Evolutionary conservation across 257 asterid species (phyloP), one percentile per base, ranked within the genome.

Genomic region (Paulownia fortunei): DNA sequence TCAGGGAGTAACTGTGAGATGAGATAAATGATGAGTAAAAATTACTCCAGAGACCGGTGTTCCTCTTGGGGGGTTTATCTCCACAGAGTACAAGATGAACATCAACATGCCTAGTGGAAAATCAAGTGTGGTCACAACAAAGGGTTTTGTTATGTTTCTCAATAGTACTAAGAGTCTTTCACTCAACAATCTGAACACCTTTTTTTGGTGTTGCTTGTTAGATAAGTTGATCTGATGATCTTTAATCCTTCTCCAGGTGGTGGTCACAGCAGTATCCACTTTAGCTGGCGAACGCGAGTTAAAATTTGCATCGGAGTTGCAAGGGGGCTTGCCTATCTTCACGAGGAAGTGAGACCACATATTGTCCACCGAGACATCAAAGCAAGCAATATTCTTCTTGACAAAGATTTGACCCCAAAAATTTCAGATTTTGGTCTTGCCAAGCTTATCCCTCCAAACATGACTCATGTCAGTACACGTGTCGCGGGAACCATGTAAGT

Each of bases 361-460:
- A 94, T 96, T 62, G 44, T 96, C 75, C 99, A 96, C 82, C 92
- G 99, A 18, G 99, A 96, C 83, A 96, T 96, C 80, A 96, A 96
- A 86, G 98, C 99, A 2, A 93, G 99, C 86, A 93, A 96, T 80
- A 93, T 96, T 81, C 97, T 96, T 72, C 97, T 96, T 0, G 97
- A 89, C 83, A 88, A 80, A 77, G 93, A 90, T 70, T 83, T 90
- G 88, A 90, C 89, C 19, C 98, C 99, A 12, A 96, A 83, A 83
- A 93, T 93, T 68, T 96, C 99, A 16, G 99, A 96, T 88, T 96
- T 96, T 59, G 99, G 99, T 51, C 93, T 93, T 44, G 99, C 99
- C 58, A 96, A 90, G 87, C 97, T 96, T 82, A 87, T 96, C 73
- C 97, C 98, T 69, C 78, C 94, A 10, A 87, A 92, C 86, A 79